Base-by-base conservation (phyloP, 177 flowering plant genomes). In the Telopea speciosissima region DNA sequence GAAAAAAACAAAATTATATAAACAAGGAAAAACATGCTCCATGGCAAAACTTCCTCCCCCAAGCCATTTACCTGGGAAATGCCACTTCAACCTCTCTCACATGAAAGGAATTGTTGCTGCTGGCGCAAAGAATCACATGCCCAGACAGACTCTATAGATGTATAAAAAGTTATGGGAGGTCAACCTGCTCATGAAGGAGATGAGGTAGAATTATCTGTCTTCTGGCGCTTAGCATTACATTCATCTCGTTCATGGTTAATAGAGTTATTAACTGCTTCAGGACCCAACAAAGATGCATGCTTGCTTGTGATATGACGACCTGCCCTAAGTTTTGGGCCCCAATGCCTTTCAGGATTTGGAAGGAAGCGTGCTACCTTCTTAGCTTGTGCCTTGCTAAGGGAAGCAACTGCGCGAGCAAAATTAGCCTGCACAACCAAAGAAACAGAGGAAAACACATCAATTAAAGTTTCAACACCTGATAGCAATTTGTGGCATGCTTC, bases 251-350 rank as follows among this genome's bases (percentile, higher is more conserved):
- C 82, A 36, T 73, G 83, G 74, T 70, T 78, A n/a, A 68, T 68
- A 66, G 69, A 64, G 23, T 86, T 89, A 44, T 89, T 91, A 4
- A 93, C 72, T 11, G 85, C 91, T 2, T 83, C 79, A 5, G 83
- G 75, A 65, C 99, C 99, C 73, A 96, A 66, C 65, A 96, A 88
- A 64, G 99, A 96, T 17, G 81, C 75, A 67, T 96, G 98, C 81
- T 96, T 96, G 85, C 88, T 86, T 17, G 97, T 96, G 70, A 96
- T 79, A 74, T 78, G 85, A 52, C 99, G 95, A 52, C 99, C 99
- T 11, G 98, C 99, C 77, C 90, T 86, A 3, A 88, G 87, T 81
- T 96, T 93, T 1, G 99, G 99, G 5, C 99, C 98, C 99, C 98
- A 96, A 72, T 96, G 95, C 68, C 83, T 83, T 74, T 96, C 99